Percentiles rank a stretch among this genome's conserved stretches.
Conservation (phyloP, 768 basidiomycete species). For the Mycena olivaceomarginata region DNA sequence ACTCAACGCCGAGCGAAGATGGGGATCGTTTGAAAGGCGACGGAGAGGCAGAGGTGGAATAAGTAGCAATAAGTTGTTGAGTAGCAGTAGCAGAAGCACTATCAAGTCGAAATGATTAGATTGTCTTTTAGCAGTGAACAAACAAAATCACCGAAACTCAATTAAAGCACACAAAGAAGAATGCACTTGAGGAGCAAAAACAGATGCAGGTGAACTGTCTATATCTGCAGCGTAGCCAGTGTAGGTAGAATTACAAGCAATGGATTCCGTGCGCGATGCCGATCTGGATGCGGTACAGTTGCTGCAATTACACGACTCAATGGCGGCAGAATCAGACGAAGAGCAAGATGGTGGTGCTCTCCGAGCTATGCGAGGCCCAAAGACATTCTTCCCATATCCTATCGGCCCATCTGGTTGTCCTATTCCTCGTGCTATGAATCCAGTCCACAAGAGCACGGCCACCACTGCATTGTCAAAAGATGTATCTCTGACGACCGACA, state of each 20-base stretch:
- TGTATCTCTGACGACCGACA: no score
- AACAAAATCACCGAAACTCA: slow-evolving; percentile 16
- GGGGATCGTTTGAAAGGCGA: slow-evolving; percentile 33
- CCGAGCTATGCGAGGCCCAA: slow-evolving; percentile 25
- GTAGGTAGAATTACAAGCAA: slow-evolving; percentile 15
- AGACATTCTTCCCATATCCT: slow-evolving; percentile 3
- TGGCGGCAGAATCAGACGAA: background rate
- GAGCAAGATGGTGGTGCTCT: slow-evolving; percentile 27
- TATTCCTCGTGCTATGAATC: no score
- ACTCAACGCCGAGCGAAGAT: slow-evolving; percentile 26
- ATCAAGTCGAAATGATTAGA: background rate
- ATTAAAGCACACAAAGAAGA: background rate
- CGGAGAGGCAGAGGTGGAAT: background rate
- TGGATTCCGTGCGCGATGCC: slow-evolving; percentile 23
- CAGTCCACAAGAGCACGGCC: no score
- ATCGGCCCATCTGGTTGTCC: no score
- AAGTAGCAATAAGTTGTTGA: background rate
- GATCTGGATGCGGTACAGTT: slow-evolving; percentile 12
- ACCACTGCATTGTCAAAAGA: no score
- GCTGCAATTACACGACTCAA: slow-evolving; percentile 26
- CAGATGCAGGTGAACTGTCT: slow-evolving; percentile 19
- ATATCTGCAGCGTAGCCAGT: slow-evolving; percentile 36
- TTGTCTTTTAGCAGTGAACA: no score
- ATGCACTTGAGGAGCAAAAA: background rate
- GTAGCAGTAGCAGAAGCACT: slow-evolving; percentile 24